Conservation (phyloP, 1,284 basidiomycete genomes). For the Sporisorium sorghi region DNA sequence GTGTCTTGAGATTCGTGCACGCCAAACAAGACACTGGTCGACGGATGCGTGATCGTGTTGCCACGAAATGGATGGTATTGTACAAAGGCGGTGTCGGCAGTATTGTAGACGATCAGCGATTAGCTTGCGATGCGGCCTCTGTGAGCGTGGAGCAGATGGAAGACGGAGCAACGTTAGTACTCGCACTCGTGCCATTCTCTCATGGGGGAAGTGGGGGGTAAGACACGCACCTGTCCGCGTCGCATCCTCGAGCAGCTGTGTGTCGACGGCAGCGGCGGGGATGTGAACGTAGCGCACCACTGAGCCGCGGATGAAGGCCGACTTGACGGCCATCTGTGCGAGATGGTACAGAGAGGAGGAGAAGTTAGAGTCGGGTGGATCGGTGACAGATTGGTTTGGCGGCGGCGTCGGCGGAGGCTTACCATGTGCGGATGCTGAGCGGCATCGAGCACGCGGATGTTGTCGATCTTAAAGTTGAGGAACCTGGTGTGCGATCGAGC, state of each 20-base stretch:
- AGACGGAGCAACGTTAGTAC: not conserved
- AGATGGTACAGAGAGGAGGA: not conserved
- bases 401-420: too few relatives aligned
- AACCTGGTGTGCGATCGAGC: conserved; percentile 72
- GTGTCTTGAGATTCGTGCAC: not conserved
- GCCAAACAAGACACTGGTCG: not conserved
- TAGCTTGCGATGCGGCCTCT: conserved; percentile 52
- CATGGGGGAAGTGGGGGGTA: not conserved
- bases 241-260: conserved; percentile 94
- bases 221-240: conserved; percentile 80
- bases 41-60: not conserved
- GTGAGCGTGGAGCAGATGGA: not conserved
- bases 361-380: too few relatives aligned
- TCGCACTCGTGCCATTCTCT: too few relatives aligned
- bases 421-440: conserved; percentile 98
- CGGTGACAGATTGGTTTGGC: too few relatives aligned
- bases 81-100: conserved; percentile 13
- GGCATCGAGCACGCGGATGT: conserved; percentile 91
- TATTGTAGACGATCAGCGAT: conserved; percentile 21
- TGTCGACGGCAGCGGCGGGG: conserved; percentile 91
- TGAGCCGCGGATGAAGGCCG: conserved; percentile 97
- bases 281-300: conserved; percentile 97
- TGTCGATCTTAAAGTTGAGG: conserved; percentile 94
- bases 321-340: conserved; percentile 93
- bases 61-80: conserved; percentile 10